A percentile compares a stretch with the other conserved stretches of the same genome.
These are phyloP conservation scores for Trichosporon asahii DNA, from an alignment of 1,284 basidiomycete genomes.

Conservation along the genomic window DNA sequence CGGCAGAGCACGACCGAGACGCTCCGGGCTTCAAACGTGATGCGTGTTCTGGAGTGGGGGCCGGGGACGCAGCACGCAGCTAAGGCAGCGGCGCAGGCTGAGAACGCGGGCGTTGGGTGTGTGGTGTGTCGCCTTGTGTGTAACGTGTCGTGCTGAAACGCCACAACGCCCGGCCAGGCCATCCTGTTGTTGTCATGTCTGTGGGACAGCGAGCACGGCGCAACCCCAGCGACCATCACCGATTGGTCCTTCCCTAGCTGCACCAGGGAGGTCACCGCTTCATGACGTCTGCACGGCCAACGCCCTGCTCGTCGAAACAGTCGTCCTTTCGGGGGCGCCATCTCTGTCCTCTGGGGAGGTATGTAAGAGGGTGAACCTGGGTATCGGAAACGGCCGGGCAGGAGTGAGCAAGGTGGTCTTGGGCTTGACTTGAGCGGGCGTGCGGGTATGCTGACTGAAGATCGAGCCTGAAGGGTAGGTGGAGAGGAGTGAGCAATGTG, in stretches of 20 bases:
- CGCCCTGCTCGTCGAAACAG: neutral
- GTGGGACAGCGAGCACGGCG: neutral
- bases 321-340: too few species aligned
- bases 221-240: neutral
- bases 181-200: neutral
- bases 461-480: neutral
- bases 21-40: neutral
- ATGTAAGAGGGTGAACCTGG: neutral
- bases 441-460: neutral
- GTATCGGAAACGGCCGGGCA: neutral
- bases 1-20: neutral
- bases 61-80: neutral
- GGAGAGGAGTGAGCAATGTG: neutral
- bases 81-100: neutral
- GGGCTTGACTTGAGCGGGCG: neutral
- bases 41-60: neutral
- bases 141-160: constrained; percentile 9
- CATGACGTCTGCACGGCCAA: neutral
- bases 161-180: neutral
- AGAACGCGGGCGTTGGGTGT: neutral
- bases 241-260: too few species aligned
- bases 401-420: neutral
- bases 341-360: neutral
- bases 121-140: neutral
- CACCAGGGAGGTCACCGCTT: neutral